Evolutionary conservation across 2,329 filamentous ascomycete species (phyloP), one percentile per base, ranked within the genome.

Genomic region (Penicillium sp.): DNA sequence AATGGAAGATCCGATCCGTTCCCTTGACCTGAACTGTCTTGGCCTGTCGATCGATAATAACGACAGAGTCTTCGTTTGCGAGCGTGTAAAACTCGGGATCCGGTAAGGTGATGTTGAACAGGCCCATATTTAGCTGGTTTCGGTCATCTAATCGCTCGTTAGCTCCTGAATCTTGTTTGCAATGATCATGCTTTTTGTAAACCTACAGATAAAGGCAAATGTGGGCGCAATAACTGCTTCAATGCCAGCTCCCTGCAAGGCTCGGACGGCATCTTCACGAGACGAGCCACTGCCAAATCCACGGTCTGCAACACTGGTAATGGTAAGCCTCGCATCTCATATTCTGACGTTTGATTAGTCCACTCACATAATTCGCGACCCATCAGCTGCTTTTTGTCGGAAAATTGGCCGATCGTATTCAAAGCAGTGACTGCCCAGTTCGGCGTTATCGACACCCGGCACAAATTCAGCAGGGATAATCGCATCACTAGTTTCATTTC

Each of bases 271-370:
- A 26, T 78, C 69, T 59, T 79, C 72, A 4, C 79, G 72, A 16
- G 74, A 77, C 0, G 76, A 79, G 11, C 78, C 78, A 51, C 74
- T 73, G 5, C 79, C 79, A 57, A 80, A 80, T 1, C 71, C 76
- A 48, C 75, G 72, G 2, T 75, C 76, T 1, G 77, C 78, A 1
- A 80, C 77, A 31, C 56, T 58, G 21, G 33, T 5, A 31, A 37
- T 27, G 45, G 11, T 41, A 9, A 41, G 39, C 11, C 9, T 39
- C 9, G n/a, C 3, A 29, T 2, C 35, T 57, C 41, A 35, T 37
- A 29, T 11, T 3, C 6, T 21, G 27, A 22, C 2, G 14, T n/a
- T n/a, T 1, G 9, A 16, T 10, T 13, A n/a, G 14, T 3, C 5
- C 5, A 48, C 45, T 22, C 21, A 48, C 45, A 80, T 68, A 16